A percentile compares a stretch with the other conserved stretches of the same genome.
phyloP scores from a whole-genome alignment of 805 yeast species.

The Wickerhamomyces chambardii region DNA sequence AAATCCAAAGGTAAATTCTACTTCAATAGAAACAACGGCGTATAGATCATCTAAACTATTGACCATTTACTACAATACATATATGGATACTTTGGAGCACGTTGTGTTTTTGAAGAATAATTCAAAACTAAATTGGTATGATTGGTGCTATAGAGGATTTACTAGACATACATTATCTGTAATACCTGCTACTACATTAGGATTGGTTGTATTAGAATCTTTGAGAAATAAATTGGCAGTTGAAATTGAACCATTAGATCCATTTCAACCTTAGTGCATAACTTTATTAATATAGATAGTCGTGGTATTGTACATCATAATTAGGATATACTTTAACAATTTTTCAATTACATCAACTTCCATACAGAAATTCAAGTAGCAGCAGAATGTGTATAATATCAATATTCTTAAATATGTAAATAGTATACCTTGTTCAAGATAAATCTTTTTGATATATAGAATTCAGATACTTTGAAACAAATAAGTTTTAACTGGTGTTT shows the following conservation, averaged over 20 bases:
- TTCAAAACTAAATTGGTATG: conserved; percentile 46
- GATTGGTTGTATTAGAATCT: conserved; percentile 76
- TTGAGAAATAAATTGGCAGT: conserved; percentile 39
- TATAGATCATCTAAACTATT: conserved; percentile 16
- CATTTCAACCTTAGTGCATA: neutral
- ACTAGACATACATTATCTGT: conserved; percentile 60
- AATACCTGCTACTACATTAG: conserved; percentile 85
- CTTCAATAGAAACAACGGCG: conserved; percentile 4
- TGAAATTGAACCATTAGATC: conserved; percentile 5
- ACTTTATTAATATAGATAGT: too few species aligned
- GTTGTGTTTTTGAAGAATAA: conserved; percentile 43
- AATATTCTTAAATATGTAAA: too few species aligned
- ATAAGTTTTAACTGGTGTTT: too few species aligned
- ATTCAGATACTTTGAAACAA: too few species aligned
- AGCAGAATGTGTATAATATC: too few species aligned
- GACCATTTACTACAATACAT: conserved; percentile 60
- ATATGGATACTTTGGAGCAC: conserved; percentile 65
- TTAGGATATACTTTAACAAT: too few species aligned
- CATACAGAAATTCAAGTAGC: too few species aligned
- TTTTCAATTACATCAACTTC: too few species aligned
- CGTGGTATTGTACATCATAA: too few species aligned
- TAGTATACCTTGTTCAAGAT: too few species aligned
- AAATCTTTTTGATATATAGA: too few species aligned
- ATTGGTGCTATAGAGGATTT: conserved; percentile 76
- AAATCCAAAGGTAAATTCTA: neutral